Percentiles rank a stretch among this genome's conserved stretches.
Conservation (phyloP, 371 early-diverging fungal genomes). For the Dichotomocladium elegans region DNA sequence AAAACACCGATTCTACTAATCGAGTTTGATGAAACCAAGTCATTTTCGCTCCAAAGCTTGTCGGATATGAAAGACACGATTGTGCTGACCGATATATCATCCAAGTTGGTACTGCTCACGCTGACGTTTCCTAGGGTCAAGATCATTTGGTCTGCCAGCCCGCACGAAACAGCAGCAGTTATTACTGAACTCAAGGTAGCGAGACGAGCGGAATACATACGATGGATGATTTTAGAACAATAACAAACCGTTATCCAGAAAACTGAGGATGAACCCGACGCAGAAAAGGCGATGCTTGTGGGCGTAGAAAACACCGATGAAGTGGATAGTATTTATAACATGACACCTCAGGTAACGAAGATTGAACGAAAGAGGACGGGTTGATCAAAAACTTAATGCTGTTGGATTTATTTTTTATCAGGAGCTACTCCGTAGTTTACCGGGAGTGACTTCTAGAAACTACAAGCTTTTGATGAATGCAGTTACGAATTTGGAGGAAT, state of each 20-base stretch:
- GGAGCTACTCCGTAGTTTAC: constrained; percentile 79
- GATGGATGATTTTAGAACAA: neutral
- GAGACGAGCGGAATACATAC: neutral
- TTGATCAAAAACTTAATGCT: too few relatives aligned
- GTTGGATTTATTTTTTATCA: constrained; percentile 13
- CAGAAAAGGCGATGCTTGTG: constrained; percentile 60
- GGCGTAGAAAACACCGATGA: constrained; percentile 69
- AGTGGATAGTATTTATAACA: constrained; percentile 60
- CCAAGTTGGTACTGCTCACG: constrained; percentile 78
- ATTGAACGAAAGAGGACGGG: too few relatives aligned
- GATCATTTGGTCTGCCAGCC: constrained; percentile 89
- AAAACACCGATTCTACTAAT: constrained; percentile 81
- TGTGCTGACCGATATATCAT: constrained; percentile 53
- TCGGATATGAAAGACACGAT: constrained; percentile 61
- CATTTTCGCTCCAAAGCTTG: constrained; percentile 67
- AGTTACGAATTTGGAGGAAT: constrained; percentile 58
- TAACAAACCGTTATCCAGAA: constrained; percentile 37
- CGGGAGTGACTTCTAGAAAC: constrained; percentile 79
- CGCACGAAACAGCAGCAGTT: constrained; percentile 82
- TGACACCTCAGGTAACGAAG: constrained; percentile 60
- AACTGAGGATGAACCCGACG: constrained; percentile 71
- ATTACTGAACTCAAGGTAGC: constrained; percentile 86
- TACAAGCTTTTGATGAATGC: constrained; percentile 69
- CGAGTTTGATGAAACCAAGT: constrained; percentile 88
- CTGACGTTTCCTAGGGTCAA: constrained; percentile 84